Evolutionary conservation across 2,329 filamentous ascomycete genomes (phyloP).

Genomic region (Penicillium sp.): DNA sequence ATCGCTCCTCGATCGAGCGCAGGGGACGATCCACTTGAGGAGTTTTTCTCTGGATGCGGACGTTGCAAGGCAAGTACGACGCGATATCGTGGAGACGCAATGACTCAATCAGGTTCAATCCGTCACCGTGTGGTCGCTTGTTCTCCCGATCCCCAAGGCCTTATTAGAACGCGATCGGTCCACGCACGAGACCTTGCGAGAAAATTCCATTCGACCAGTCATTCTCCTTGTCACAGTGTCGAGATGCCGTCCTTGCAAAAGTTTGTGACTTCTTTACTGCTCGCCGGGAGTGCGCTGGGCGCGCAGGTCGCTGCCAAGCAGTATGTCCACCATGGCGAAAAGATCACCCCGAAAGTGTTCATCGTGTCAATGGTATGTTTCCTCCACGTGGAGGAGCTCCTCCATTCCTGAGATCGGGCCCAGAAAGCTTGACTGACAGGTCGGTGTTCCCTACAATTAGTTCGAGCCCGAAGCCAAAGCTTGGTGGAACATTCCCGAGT

Average conservation of each 20-base stretch:
- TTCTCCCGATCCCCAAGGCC: no score
- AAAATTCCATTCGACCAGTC: background rate
- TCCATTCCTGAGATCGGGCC: no score
- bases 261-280: constrained; percentile 12
- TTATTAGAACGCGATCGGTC: background rate
- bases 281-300: constrained; percentile 10
- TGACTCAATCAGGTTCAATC: no score
- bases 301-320: constrained; percentile 4
- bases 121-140: no score
- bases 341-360: constrained; percentile 37
- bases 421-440: background rate
- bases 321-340: constrained; percentile 3
- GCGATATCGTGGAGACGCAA: no score
- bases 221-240: background rate
- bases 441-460: constrained; percentile 30
- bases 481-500: constrained; percentile 55
- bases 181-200: background rate
- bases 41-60: background rate
- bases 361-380: constrained; percentile 38
- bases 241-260: constrained; percentile 10
- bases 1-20: constrained; percentile 8
- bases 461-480: constrained; percentile 56
- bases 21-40: constrained; percentile 4
- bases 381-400: no score
- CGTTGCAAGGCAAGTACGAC: no score